Evolutionary conservation across 108 stramenopile species (phyloP).

Genomic region (Bacterosira constricta): DNA sequence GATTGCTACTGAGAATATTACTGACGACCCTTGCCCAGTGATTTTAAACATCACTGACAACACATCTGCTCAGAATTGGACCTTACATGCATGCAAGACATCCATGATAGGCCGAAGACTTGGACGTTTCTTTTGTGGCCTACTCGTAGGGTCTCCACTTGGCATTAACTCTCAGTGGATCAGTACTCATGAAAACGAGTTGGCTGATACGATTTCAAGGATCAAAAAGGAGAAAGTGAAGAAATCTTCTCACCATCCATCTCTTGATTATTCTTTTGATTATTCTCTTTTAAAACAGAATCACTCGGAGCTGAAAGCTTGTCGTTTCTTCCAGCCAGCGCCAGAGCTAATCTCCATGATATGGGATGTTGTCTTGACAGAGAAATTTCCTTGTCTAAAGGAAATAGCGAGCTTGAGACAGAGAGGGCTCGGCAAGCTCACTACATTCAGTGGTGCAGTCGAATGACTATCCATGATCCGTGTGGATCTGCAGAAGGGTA

Average conservation of each 20-base stretch:
- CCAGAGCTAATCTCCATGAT: neutral
- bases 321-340: neutral
- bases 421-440: conserved; percentile 15
- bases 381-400: neutral
- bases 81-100: neutral
- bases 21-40: neutral
- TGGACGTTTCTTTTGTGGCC: conserved; percentile 1
- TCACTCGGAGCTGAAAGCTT: conserved; percentile 7
- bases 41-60: conserved; percentile 5
- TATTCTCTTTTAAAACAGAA: conserved; percentile 1
- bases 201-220: conserved; percentile 21
- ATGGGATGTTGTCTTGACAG: neutral
- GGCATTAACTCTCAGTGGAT: conserved; percentile 17
- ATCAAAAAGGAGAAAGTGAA: neutral
- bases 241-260: neutral
- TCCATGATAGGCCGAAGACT: conserved; percentile 6
- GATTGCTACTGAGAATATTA: neutral
- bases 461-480: neutral
- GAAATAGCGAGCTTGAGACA: neutral
- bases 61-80: conserved; percentile 1
- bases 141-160: neutral
- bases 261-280: neutral
- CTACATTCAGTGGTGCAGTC: neutral
- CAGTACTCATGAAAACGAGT: neutral
- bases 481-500: neutral